Conservation (phyloP, 192 early-diverging fungal species). For the Coemansia sp. region DNA sequence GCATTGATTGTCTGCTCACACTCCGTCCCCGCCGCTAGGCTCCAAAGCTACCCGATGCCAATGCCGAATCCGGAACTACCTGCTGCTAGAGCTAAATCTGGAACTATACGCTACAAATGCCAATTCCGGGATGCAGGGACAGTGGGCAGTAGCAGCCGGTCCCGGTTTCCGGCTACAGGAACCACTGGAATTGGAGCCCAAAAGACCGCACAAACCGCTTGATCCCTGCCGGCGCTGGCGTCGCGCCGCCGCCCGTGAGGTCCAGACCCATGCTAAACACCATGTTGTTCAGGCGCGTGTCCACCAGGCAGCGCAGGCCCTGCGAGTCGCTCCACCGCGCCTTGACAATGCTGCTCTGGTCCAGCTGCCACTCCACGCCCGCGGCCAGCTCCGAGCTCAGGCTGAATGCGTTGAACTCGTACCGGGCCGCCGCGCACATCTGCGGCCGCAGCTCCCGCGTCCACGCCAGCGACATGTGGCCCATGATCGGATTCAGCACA, state of each 20-base stretch:
- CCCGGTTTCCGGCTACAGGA: slow-evolving; percentile 11
- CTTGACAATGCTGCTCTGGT: slow-evolving; percentile 57
- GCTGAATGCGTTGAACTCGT: slow-evolving; percentile 89
- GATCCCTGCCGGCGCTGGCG: slow-evolving; percentile 10
- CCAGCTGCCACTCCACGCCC: slow-evolving; percentile 80
- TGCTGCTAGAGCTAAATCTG: not conserved
- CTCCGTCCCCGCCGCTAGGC: too few relatives aligned
- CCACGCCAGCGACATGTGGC: slow-evolving; percentile 83
- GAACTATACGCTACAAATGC: not conserved
- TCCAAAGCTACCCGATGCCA: too few relatives aligned
- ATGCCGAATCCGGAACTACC: too few relatives aligned
- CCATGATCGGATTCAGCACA: slow-evolving; percentile 89
- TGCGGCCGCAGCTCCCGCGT: slow-evolving; percentile 71
- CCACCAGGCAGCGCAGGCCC: slow-evolving; percentile 35
- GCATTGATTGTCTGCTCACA: too few relatives aligned
- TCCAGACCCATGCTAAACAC: slow-evolving; percentile 44
- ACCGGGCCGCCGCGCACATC: slow-evolving; percentile 74
- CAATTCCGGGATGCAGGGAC: not conserved
- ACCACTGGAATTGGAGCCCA: slow-evolving; percentile 51
- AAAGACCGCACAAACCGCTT: slow-evolving; percentile 35
- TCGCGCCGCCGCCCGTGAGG: slow-evolving; percentile 7
- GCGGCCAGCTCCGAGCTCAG: slow-evolving; percentile 86
- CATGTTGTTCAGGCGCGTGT: slow-evolving; percentile 45
- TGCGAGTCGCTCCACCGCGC: slow-evolving; percentile 51
- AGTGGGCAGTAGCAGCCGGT: not conserved